Base-by-base conservation (phyloP, 1,284 basidiomycete species). In the Sporisorium reilianum region DNA sequence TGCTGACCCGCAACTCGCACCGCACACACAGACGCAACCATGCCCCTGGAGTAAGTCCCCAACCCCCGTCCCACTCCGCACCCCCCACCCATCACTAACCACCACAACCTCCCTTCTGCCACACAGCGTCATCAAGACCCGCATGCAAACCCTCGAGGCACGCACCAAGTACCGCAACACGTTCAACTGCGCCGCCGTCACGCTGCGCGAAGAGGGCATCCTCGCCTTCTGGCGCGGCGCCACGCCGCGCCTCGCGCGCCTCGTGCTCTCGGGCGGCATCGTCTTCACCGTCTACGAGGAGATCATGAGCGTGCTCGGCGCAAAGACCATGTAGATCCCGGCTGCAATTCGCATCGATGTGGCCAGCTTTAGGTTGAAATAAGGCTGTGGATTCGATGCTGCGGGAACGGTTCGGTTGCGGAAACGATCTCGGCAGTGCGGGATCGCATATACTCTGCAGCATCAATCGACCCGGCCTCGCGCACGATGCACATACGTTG, bases 201-300 rank as follows among this genome's bases (percentile, higher is more conserved):
- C 73, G 9, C 26, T 80, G 36, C 70, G 71, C 26, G 58, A 96
- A 85, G 94, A 97, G 83, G 95, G 95, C 9, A 72, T 95, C 16
- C 80, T 90, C 28, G 89, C 92, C 49, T 97, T 99, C 86, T 99
- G 96, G 96, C 93, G 93, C 23, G 96, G 96, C 1, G 94, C 96
- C 6, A 96, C 95, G 2, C 64, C 67, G 12, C 66, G 80, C 48
- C 61, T 80, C 41, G 65, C 64, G 9, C 71, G 56, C 38, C 51
- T 58, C 5, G 82, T 95, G 91, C 85, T 97, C 87, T 93, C 92
- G 62, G 95, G 96, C 18, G 96, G 95, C 1, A 95, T 99, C 80
- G 92, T 95, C 42, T 98, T 98, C 84, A 95, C 94, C 0, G 89
- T 95, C 46, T 77, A 77, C 61, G 75, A 77, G 40, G 70, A 77